Evolutionary conservation across 148 eudicot species (phyloP).

Genomic region (Oxyria digyna): DNA sequence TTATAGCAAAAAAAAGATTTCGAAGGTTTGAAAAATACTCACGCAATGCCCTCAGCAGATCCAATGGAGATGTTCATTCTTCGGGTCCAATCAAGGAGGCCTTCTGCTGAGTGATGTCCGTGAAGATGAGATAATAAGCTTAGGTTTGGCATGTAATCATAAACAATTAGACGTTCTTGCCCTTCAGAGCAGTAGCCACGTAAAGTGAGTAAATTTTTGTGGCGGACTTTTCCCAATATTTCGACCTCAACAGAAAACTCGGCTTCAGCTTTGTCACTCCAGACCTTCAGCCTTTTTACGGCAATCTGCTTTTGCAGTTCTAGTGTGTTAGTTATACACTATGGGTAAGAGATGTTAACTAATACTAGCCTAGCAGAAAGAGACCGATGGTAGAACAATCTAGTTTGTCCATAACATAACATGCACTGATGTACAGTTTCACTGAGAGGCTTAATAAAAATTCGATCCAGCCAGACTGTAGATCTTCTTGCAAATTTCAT

Average conservation of each 20-base stretch:
- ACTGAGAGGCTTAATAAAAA: neutral
- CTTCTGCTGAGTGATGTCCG: constrained; percentile 72
- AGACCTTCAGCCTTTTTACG: constrained; percentile 83
- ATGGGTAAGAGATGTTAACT: neutral
- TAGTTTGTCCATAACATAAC: neutral
- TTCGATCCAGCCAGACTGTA: neutral
- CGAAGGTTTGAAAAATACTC: constrained; percentile 19
- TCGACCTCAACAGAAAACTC: constrained; percentile 87
- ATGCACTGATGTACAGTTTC: neutral
- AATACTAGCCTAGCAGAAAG: neutral
- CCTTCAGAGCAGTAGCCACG: constrained; percentile 95
- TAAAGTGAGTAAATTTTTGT: constrained; percentile 63
- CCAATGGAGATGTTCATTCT: constrained; percentile 79
- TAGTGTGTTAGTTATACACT: neutral
- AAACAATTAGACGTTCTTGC: constrained; percentile 86
- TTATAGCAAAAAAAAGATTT: neutral
- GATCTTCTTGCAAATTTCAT: neutral
- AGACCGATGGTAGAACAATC: too few relatives aligned
- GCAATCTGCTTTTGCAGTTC: constrained; percentile 57
- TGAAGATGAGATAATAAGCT: constrained; percentile 81
- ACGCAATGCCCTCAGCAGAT: constrained; percentile 87
- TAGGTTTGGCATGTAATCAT: constrained; percentile 77
- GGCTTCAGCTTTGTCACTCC: constrained; percentile 80
- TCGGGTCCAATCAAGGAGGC: constrained; percentile 75
- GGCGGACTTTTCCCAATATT: constrained; percentile 73